Base-by-base conservation (phyloP, 108 stramenopile species). In the Nitzschia palea region DNA sequence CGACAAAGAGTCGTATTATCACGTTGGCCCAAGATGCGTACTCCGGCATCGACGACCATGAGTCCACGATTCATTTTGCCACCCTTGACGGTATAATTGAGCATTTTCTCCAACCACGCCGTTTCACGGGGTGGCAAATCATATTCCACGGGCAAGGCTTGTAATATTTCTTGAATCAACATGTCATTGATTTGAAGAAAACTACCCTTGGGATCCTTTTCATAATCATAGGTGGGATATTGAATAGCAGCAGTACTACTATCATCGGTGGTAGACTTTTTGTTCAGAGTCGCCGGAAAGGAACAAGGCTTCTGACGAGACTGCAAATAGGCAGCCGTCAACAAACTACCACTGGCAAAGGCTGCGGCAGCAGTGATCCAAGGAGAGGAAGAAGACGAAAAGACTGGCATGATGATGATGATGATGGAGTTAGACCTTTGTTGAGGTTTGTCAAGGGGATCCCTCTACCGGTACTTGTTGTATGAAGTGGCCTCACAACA, bases 61-160 rank as follows among this genome's bases (percentile, higher is more conserved):
- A 94, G 61, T 32, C 97, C 94, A 42, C 95, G 88, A 42, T 91
- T 96, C 81, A 96, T 85, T 82, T 98, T 98, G 36, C 98, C 98
- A 28, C 97, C 96, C 32, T 82, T 82, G 56, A 97, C 94, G 54
- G 85, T 97, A 90, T 97, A 95, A 22, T 92, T 85, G 63, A 98
- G 57, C 88, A 95, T 96, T 36, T 72, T 62, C 29, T 65, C 63
- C 62, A 86, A 71, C 71, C 83, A 87, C 44, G 87, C 62, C 74
- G 59, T 54, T 34, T 91, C 74, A 45, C 74, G 68, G 15, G 69
- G 23, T 9, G 88, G 84, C 53, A 92, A 61, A 37, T 90, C 93
- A 64, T 95, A 92, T 45, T 82, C 68, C 31, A 61, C 48, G 14
- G 81, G 68, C 50, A 91, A 56, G 59, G 80, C 78, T 42, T 79